phyloP scores from a whole-genome alignment of 1,284 basidiomycete genomes.

The Meripilus lineatus region DNA sequence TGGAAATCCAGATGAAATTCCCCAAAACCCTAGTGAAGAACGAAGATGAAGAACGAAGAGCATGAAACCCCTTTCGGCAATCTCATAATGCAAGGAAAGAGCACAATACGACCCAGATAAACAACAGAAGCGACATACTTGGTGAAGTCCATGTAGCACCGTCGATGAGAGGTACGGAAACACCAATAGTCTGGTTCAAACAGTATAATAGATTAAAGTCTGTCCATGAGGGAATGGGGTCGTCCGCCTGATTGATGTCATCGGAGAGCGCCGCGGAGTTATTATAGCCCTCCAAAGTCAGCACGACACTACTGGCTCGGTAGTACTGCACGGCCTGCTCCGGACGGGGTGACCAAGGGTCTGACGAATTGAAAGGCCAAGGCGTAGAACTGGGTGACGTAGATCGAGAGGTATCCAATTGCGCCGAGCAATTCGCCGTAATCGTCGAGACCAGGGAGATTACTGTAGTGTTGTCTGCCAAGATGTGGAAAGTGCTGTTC shows the following conservation, averaged over 20 bases:
- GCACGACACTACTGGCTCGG: constrained; percentile 48
- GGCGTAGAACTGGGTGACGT: constrained; percentile 24
- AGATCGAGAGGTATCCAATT: constrained; percentile 12
- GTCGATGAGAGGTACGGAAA: constrained; percentile 38
- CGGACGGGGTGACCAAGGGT: constrained; percentile 33
- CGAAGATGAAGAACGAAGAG: no score
- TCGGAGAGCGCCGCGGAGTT: constrained; percentile 41
- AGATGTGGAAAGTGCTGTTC: constrained; percentile 47
- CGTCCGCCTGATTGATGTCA: constrained; percentile 39
- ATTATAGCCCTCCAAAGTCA: constrained; percentile 63
- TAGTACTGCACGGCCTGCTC: constrained; percentile 57
- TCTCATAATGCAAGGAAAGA: not conserved
- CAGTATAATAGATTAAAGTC: constrained; percentile 46
- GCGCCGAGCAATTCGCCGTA: constrained; percentile 40
- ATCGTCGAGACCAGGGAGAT: constrained; percentile 44
- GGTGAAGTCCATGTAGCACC: constrained; percentile 10
- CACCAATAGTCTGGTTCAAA: constrained; percentile 54
- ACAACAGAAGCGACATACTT: constrained; percentile 1
- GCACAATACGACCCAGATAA: not conserved
- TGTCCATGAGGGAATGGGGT: constrained; percentile 42
- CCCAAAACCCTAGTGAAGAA: no score
- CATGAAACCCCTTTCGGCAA: no score
- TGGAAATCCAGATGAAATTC: no score
- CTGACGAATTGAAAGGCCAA: constrained; percentile 28
- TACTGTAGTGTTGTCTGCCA: constrained; percentile 56